A percentile compares a stretch with the other conserved stretches of the same genome.
phyloP scores from a whole-genome alignment of 208 protist species.

The Trypanosoma melophagium region DNA sequence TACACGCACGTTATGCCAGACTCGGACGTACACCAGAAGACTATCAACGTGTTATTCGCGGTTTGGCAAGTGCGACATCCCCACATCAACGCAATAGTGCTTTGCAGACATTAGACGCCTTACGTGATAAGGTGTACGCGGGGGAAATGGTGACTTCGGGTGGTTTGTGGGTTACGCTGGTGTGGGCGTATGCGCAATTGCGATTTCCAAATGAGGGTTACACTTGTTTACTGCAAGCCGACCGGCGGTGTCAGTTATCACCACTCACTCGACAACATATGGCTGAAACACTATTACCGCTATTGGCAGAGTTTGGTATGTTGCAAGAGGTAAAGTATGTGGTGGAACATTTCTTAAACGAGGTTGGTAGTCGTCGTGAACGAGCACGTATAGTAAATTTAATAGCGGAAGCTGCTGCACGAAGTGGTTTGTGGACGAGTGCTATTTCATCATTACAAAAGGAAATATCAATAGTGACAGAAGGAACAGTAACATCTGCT shows the following conservation, averaged over 20 bases:
- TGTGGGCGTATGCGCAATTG: slow-evolving; percentile 72
- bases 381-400: slow-evolving; percentile 29
- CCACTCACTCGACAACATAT: slow-evolving; percentile 62
- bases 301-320: slow-evolving; percentile 50
- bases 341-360: slow-evolving; percentile 36
- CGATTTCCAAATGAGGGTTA: slow-evolving; percentile 43
- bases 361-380: slow-evolving; percentile 12
- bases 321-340: slow-evolving; percentile 42
- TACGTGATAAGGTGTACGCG: slow-evolving; percentile 72
- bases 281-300: slow-evolving; percentile 57
- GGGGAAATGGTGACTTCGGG: slow-evolving; percentile 55
- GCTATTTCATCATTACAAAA: slow-evolving; percentile 21
- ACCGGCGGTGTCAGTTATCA: slow-evolving; percentile 49
- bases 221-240: slow-evolving; percentile 55
- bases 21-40: slow-evolving; percentile 67
- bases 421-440: slow-evolving; percentile 45
- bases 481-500: neutral
- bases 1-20: slow-evolving; percentile 63
- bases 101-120: slow-evolving; percentile 36
- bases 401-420: slow-evolving; percentile 79
- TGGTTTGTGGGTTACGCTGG: slow-evolving; percentile 71
- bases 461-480: slow-evolving; percentile 22
- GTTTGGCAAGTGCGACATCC: slow-evolving; percentile 47
- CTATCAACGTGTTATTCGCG: slow-evolving; percentile 70
- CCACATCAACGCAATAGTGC: slow-evolving; percentile 6